Conservation (phyloP, 192 early-diverging fungal genomes). For the Irineochytrium annulatum region DNA sequence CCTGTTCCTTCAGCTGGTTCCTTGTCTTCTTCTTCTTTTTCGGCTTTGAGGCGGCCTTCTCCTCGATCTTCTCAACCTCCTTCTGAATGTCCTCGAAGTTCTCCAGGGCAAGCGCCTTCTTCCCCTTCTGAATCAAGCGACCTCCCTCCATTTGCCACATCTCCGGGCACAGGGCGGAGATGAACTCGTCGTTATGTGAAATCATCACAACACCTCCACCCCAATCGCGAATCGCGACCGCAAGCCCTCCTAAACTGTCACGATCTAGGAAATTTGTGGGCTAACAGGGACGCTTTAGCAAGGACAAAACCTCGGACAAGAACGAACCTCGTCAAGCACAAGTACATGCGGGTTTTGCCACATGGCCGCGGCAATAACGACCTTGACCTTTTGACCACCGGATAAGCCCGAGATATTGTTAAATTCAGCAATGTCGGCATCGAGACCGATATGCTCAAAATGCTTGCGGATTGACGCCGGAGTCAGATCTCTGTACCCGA, state of each 20-base stretch:
- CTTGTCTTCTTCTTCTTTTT: constrained; percentile 51
- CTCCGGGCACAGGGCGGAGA: constrained; percentile 66
- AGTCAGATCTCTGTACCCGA: constrained; percentile 61
- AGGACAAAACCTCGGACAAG: constrained; percentile 59
- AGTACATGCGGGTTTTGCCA: constrained; percentile 89
- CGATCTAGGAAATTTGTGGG: constrained; percentile 70
- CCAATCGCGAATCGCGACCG: constrained; percentile 67
- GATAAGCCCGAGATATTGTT: constrained; percentile 64
- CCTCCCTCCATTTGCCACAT: constrained; percentile 69
- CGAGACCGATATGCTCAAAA: constrained; percentile 71
- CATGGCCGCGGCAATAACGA: constrained; percentile 78
- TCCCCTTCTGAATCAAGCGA: constrained; percentile 29
- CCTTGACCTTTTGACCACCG: constrained; percentile 83
- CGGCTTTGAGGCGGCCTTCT: constrained; percentile 34
- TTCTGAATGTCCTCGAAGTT: constrained; percentile 42
- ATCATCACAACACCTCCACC: constrained; percentile 77
- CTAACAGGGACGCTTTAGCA: constrained; percentile 48
- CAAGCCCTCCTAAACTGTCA: constrained; percentile 67
- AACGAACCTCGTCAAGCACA: constrained; percentile 82
- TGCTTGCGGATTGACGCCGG: constrained; percentile 67
- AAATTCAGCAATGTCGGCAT: constrained; percentile 70
- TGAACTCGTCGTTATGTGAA: constrained; percentile 78
- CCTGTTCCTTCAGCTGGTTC: constrained; percentile 46
- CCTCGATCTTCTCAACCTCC: constrained; percentile 44
- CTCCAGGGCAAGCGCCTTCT: constrained; percentile 28